These are phyloP conservation scores for Candida sp. DNA, from an alignment of 1,139 yeast genomes.

Conservation along the genomic window DNA sequence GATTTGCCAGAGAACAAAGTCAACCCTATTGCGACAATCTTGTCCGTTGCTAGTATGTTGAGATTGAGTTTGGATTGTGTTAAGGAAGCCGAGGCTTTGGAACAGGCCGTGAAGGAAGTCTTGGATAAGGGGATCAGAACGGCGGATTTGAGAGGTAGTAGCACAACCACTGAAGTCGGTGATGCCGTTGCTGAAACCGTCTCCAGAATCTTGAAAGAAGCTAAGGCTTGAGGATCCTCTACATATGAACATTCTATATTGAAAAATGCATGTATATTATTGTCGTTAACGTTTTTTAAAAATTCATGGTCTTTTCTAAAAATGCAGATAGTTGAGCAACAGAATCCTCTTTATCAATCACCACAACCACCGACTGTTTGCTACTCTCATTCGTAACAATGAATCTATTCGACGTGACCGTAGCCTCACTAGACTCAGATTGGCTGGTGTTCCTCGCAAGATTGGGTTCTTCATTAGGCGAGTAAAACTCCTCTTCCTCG, in stretches of 20 bases:
- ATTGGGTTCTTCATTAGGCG: conserved; percentile 4
- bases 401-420: conserved; percentile 27
- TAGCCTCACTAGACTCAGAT: conserved; percentile 38
- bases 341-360: conserved; percentile 27
- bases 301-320: conserved; percentile 31
- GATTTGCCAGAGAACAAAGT: conserved; percentile 88
- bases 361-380: neutral
- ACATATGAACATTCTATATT: no score
- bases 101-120: conserved; percentile 84
- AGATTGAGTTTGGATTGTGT: conserved; percentile 82
- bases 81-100: conserved; percentile 88
- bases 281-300: conserved; percentile 10
- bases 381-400: conserved; percentile 3
- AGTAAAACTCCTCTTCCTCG: conserved; percentile 29
- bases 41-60: conserved; percentile 98
- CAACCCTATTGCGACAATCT: conserved; percentile 93
- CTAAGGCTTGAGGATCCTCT: conserved; percentile 8
- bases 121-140: conserved; percentile 88
- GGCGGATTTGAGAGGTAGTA: conserved; percentile 85
- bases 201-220: conserved; percentile 51
- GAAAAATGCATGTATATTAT: neutral
- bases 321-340: conserved; percentile 39
- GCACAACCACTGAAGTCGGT: conserved; percentile 88
- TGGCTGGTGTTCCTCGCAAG: conserved; percentile 11
- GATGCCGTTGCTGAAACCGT: conserved; percentile 86